phyloP scores from a whole-genome alignment of 805 yeast genomes.

The Sugiyamaella smithiae region DNA sequence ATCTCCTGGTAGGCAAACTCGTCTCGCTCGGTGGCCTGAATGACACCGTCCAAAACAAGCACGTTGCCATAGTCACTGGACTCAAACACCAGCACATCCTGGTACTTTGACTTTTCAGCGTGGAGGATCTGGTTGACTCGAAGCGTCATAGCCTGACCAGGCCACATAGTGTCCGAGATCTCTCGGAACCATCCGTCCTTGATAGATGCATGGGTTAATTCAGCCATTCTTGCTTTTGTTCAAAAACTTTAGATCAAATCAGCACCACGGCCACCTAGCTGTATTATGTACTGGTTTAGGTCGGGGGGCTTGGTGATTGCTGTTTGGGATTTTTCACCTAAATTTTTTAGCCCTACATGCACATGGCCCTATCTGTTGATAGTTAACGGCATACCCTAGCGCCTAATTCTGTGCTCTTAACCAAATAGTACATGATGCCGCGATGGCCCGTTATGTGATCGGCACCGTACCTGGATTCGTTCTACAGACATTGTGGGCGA shows the following conservation, averaged over 20 bases:
- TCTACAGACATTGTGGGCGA: no score
- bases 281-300: not conserved
- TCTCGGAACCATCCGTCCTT: conserved; percentile 82
- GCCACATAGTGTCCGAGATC: conserved; percentile 64
- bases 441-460: no score
- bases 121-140: conserved; percentile 63
- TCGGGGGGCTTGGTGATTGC: not conserved
- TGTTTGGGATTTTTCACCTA: not conserved
- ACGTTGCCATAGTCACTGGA: conserved; percentile 81
- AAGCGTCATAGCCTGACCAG: conserved; percentile 81
- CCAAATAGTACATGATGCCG: no score
- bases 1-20: conserved; percentile 93
- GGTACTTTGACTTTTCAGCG: conserved; percentile 66
- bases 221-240: conserved; percentile 20
- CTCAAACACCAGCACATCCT: conserved; percentile 75
- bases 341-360: conserved; percentile 1
- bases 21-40: conserved; percentile 89
- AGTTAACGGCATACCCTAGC: no score
- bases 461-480: no score
- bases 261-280: no score
- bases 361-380: not conserved
- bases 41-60: conserved; percentile 81
- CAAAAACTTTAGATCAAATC: not conserved
- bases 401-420: no score
- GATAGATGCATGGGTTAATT: conserved; percentile 34